Base-by-base conservation (phyloP, 768 basidiomycete species). In the Russula lepida region DNA sequence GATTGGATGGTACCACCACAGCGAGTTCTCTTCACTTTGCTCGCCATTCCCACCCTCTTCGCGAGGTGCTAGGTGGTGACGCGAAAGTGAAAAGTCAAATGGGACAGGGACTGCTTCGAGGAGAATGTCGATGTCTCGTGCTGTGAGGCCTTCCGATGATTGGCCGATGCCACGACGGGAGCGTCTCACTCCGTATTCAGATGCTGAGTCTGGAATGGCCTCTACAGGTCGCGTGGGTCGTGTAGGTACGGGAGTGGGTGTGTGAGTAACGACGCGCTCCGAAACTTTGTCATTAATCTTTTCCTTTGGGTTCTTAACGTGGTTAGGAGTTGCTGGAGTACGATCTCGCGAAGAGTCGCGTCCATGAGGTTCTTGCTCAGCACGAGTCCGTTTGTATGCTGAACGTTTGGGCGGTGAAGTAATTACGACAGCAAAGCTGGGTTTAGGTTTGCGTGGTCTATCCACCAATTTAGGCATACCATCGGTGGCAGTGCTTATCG, bases 1-100 rank as follows among this genome's bases (percentile, higher is more conserved):
- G 25, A 37, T 41, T 5, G 61, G 61, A 19, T 58, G 50, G 4
- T 47, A 28, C 61, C 61, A 62, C 61, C 61, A 62, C 23, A 58
- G 46, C 17, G 44, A 32, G 5, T 28, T 58, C 17, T 27, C 52
- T 13, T 54, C 52, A 9, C 9, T 32, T 11, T 7, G 19, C 5
- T 5, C n/a, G 1, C 15, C 19, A 50, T 7, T 25, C 6, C 48
- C 44, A 17, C 3, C 27, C 3, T 33, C 32, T 12, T 35, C 44
- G 33, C 1, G 19, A 13, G n/a, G 11, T 2, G 50, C 2, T 11
- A 13, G 50, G 33, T 56, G 48, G 9, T 4, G 41, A 27, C 25
- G 35, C 4, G 60, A 8, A 3, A 35, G 50, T 9, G 50, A 51
- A 39, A 62, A 28, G 21, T 62, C 56, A 27, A 62, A 47, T 2